phyloP scores from a whole-genome alignment of 352 stramenopile genomes.

The Phytophthora megakarya region DNA sequence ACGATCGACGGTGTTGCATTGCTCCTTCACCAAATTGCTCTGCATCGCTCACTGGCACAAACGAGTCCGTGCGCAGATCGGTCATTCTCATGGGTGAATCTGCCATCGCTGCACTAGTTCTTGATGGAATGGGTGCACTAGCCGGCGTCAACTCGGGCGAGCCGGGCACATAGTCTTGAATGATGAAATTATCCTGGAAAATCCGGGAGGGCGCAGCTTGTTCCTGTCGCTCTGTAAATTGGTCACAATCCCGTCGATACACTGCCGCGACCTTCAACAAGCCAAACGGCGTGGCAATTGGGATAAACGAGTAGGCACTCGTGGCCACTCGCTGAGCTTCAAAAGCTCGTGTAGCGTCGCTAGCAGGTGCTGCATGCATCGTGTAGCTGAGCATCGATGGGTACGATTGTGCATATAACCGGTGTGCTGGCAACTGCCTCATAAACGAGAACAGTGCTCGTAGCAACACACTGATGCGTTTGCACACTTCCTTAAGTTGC shows the following conservation, averaged over 20 bases:
- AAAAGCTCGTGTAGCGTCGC: conserved; percentile 37
- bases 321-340: conserved; percentile 45
- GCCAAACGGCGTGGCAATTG: conserved; percentile 81
- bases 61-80: conserved; percentile 37
- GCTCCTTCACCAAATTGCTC: conserved; percentile 30
- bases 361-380: conserved; percentile 44
- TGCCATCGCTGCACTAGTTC: conserved; percentile 14
- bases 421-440: conserved; percentile 70
- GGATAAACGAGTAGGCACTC: conserved; percentile 75
- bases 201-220: conserved; percentile 46
- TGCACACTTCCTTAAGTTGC: conserved; percentile 81
- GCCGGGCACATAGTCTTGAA: conserved; percentile 83
- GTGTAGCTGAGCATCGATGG: conserved; percentile 67
- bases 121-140: conserved; percentile 24
- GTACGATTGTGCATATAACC: conserved; percentile 70
- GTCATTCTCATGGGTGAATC: conserved; percentile 23
- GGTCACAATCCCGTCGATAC: conserved; percentile 69
- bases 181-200: conserved; percentile 83
- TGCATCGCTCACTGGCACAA: conserved; percentile 44
- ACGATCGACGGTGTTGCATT: conserved; percentile 44
- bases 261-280: conserved; percentile 65
- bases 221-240: conserved; percentile 44
- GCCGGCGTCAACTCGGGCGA: conserved; percentile 52
- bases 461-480: conserved; percentile 76
- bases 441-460: conserved; percentile 80